Evolutionary conservation across 768 basidiomycete species (phyloP).

Genomic region (Russula virescens): DNA sequence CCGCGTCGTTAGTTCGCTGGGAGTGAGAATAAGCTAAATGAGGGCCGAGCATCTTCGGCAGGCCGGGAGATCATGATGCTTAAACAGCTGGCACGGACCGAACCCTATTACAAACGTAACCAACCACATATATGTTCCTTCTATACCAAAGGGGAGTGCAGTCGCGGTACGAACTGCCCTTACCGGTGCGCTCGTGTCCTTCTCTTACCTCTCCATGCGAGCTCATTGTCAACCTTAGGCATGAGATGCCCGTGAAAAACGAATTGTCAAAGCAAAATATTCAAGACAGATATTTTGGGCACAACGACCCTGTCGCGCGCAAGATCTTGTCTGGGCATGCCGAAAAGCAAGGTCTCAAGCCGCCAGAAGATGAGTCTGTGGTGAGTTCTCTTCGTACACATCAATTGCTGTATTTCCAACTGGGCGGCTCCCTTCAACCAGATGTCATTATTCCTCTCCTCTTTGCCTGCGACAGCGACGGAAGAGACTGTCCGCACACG

Average conservation of each 20-base stretch:
- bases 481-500: conserved; percentile 70
- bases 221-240: conserved; percentile 39
- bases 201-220: neutral
- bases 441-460: conserved; percentile 84
- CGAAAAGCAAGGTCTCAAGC: conserved; percentile 72
- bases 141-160: conserved; percentile 93
- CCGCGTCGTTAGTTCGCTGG: conserved; percentile 54
- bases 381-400: conserved; percentile 44
- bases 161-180: conserved; percentile 85
- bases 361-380: conserved; percentile 83
- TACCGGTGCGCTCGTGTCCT: conserved; percentile 50
- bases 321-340: conserved; percentile 84
- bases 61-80: conserved; percentile 99
- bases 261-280: conserved; percentile 89
- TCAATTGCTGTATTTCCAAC: neutral
- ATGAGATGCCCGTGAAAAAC: conserved; percentile 82
- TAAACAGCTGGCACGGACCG: conserved; percentile 88
- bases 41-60: conserved; percentile 61
- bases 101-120: conserved; percentile 97
- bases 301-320: conserved; percentile 88
- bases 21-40: conserved; percentile 57
- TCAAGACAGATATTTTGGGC: conserved; percentile 89
- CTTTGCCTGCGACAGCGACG: conserved; percentile 61
- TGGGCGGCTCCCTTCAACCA: conserved; percentile 31
- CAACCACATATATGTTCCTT: conserved; percentile 92